Base-by-base conservation (phyloP, 2,329 filamentous ascomycete genomes). In the Phialophora macrospora region DNA sequence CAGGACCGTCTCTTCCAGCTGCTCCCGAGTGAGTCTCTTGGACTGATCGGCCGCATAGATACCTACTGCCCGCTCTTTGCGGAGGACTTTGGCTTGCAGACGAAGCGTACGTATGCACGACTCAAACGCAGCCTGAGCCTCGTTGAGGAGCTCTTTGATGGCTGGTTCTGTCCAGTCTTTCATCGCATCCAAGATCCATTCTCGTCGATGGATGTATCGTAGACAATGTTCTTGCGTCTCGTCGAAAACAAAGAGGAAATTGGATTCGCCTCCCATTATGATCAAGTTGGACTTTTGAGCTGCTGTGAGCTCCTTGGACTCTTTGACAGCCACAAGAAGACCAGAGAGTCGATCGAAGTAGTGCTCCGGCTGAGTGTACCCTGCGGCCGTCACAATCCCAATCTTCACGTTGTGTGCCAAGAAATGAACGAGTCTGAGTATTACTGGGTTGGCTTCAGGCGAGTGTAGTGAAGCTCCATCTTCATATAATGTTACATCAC, bases 361-460 rank as follows among this genome's bases (percentile, higher is more conserved):
- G 70, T 88, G 88, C 62, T 89, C 86, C 4, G 92, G 91, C 44
- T 94, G 90, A 0, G 92, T 94, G 80, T 99, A 99, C 20, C 95
- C 95, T 1, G 95, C 95, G 0, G 95, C 95, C 0, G 95, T 99
- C 59, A 99, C 95, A 74, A 99, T 98, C 58, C 93, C 95, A 71
- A 99, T 89, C 71, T 90, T 90, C 70, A 94, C 91, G 66, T 90
- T 89, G 71, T 88, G 88, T 55, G 83, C 84, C 72, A 99, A 85
- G 17, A 99, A 87, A 67, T 88, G 88, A 62, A 88, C 73, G 55
- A 89, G 85, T 9, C 86, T 83, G 3, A 80, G 80, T 60, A 98
- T 93, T 17, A 96, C 87, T 0, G 92, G 90, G 75, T 91, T 96
- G 17, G 86, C 83, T 0, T 88, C 82, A 62, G 89, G 87, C 34